phyloP scores from a whole-genome alignment of 1,284 basidiomycete genomes.

The Malassezia sympodialis region DNA sequence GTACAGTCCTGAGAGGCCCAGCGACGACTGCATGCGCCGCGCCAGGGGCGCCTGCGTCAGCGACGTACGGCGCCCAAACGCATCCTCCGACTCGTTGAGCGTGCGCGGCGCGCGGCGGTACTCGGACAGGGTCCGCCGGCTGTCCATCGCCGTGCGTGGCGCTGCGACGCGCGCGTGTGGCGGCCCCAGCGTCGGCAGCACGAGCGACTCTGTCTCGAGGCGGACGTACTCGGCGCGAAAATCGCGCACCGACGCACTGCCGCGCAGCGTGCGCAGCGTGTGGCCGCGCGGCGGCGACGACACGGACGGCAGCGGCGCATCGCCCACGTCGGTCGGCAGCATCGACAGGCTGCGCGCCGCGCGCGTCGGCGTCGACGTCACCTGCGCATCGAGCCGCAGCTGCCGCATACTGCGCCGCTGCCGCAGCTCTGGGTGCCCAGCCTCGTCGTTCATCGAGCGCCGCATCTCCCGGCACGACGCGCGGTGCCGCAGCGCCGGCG shows the following conservation, averaged over 20 bases:
- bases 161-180: background rate
- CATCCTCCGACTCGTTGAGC: conserved; percentile 9
- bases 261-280: conserved; percentile 5
- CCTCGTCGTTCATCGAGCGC: background rate
- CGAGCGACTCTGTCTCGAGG: background rate
- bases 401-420: conserved; percentile 19
- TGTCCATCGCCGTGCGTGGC: conserved; percentile 17
- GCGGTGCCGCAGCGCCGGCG: conserved; percentile 3
- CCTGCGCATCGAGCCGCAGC: conserved; percentile 18
- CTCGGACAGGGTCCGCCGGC: conserved; percentile 38
- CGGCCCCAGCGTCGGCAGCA: conserved; percentile 10
- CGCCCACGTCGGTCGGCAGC: background rate
- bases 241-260: conserved; percentile 18
- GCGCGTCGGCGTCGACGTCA: conserved; percentile 19
- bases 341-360: conserved; percentile 2
- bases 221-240: conserved; percentile 12
- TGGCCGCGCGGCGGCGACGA: conserved; percentile 1
- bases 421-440: conserved; percentile 2
- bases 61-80: conserved; percentile 12
- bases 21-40: conserved; percentile 18
- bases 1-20: conserved; percentile 12
- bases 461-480: conserved; percentile 6
- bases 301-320: background rate
- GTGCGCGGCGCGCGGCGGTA: conserved; percentile 30
- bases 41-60: conserved; percentile 1